Evolutionary conservation across 2,329 filamentous ascomycete species (phyloP).

Genomic region (Sporothrix brunneoviolacea): DNA sequence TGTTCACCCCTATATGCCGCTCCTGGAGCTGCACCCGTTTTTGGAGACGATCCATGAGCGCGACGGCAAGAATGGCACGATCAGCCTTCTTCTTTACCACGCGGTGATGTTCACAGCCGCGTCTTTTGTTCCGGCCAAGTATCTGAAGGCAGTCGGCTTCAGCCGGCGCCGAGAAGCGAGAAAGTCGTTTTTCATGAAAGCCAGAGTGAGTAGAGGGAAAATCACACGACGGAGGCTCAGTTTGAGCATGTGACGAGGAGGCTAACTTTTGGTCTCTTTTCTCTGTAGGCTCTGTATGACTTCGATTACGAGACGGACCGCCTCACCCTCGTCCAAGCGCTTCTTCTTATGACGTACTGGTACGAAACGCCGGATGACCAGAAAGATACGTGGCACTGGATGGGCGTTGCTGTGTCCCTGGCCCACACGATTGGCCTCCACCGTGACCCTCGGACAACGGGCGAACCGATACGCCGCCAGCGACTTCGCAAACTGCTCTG

Average conservation of each 20-base stretch:
- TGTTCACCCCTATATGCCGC: conserved; percentile 89
- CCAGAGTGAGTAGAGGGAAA: conserved; percentile 54
- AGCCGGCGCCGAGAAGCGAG: conserved; percentile 70
- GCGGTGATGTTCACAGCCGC: conserved; percentile 91
- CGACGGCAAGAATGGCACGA: conserved; percentile 62
- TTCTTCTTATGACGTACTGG: conserved; percentile 94
- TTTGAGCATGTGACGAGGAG: too few relatives aligned
- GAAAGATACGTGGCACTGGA: conserved; percentile 98
- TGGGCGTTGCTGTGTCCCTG: conserved; percentile 89
- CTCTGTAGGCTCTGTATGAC: conserved; percentile 69
- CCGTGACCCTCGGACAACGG: conserved; percentile 69
- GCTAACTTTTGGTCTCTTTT: conserved; percentile 11
- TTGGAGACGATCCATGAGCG: conserved; percentile 53
- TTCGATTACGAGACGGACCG: conserved; percentile 93
- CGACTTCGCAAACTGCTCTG: conserved; percentile 91
- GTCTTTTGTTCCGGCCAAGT: conserved; percentile 76
- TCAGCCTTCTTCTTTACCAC: conserved; percentile 85
- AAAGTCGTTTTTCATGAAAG: conserved; percentile 82
- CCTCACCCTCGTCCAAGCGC: conserved; percentile 77
- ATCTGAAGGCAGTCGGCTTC: conserved; percentile 72
- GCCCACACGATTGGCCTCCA: conserved; percentile 92
- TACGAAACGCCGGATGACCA: conserved; percentile 96
- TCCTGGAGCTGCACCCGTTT: conserved; percentile 63
- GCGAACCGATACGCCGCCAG: conserved; percentile 66
- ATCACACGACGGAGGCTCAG: too few relatives aligned